Conservation (phyloP, 306 rosid species). For the Mimosa pudica region DNA sequence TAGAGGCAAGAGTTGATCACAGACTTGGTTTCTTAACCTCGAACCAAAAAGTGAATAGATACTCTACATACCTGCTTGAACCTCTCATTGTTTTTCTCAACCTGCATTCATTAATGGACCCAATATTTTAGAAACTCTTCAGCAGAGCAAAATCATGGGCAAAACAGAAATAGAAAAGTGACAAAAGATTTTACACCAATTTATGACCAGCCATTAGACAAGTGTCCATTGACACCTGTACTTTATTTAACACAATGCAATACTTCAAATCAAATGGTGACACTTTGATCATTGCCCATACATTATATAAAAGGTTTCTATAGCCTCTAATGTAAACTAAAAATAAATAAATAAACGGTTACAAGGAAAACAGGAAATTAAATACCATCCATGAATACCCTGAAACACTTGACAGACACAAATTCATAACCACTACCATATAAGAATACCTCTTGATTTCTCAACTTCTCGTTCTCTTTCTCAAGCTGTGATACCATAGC, state of each 20-base stretch:
- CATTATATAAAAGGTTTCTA: background rate
- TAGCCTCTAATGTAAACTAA: background rate
- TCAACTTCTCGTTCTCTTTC: slow-evolving; percentile 63
- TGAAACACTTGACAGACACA: background rate
- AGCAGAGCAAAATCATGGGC: slow-evolving; percentile 32
- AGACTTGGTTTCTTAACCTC: no score
- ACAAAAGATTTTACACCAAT: background rate
- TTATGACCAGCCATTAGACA: background rate
- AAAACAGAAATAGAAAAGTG: slow-evolving; percentile 21
- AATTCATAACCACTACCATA: background rate
- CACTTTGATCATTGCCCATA: background rate
- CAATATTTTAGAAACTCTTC: slow-evolving; percentile 36
- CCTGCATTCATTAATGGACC: slow-evolving; percentile 63
- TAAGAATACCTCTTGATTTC: slow-evolving; percentile 63
- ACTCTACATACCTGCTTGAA: slow-evolving; percentile 51
- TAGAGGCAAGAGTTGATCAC: background rate
- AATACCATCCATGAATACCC: background rate
- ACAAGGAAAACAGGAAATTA: background rate
- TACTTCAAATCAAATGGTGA: background rate
- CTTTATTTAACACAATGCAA: background rate
- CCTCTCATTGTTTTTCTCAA: slow-evolving; percentile 58
- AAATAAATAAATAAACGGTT: background rate
- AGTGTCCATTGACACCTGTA: background rate
- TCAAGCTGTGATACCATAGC: slow-evolving; percentile 65
- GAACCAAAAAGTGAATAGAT: slow-evolving; percentile 2